Conservation (phyloP, 2,329 filamentous ascomycete genomes). For the Fusarium sp. region DNA sequence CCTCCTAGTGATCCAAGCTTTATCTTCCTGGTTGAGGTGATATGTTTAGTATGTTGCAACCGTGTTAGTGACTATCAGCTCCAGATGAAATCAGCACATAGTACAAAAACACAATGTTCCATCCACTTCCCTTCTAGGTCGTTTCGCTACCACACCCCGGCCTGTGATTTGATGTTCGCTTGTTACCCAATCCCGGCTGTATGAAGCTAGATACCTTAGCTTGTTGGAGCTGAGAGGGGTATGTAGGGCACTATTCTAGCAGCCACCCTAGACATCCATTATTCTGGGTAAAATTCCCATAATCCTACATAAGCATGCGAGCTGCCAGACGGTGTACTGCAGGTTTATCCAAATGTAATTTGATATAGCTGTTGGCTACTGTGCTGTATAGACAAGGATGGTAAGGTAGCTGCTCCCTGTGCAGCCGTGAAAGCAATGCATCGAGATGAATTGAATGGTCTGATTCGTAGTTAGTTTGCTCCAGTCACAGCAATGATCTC, state of each 20-base stretch:
- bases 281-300: slow-evolving; percentile 12
- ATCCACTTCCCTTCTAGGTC: slow-evolving; percentile 29
- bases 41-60: not conserved
- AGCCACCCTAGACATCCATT: slow-evolving; percentile 32
- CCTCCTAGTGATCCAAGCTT: not conserved
- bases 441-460: slow-evolving; percentile 6
- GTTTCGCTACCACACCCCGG: not conserved
- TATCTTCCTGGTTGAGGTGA: not conserved
- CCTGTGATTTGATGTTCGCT: slow-evolving; percentile 19
- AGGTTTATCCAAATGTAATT: not conserved
- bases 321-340: slow-evolving; percentile 2
- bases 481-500: not conserved
- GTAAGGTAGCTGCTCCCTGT: not conserved
- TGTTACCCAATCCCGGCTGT: not conserved
- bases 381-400: not conserved
- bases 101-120: slow-evolving; percentile 14
- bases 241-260: slow-evolving; percentile 2
- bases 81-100: slow-evolving; percentile 16
- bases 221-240: not conserved
- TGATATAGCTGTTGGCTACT: not conserved
- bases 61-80: not conserved
- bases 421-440: not conserved
- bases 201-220: not conserved
- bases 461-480: slow-evolving; percentile 7
- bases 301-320: not conserved